phyloP scores from a whole-genome alignment of 208 protist genomes.

The Trypanosoma theileri region DNA sequence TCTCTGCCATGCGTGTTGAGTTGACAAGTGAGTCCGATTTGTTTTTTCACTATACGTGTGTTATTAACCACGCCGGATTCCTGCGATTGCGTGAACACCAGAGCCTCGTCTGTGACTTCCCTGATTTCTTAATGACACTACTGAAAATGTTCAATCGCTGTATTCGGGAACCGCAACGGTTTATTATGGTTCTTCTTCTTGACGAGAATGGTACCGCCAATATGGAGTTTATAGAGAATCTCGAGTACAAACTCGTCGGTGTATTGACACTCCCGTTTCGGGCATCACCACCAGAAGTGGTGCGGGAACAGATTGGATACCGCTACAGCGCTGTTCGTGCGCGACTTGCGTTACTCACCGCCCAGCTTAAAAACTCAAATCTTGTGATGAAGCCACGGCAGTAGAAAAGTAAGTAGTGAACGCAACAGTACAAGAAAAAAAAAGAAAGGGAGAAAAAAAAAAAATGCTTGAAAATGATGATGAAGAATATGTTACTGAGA shows the following conservation, averaged over 20 bases:
- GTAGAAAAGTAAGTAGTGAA: constrained; percentile 10
- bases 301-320: constrained; percentile 92
- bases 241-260: constrained; percentile 95
- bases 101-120: constrained; percentile 93
- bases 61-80: constrained; percentile 88
- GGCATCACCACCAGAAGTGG: constrained; percentile 80
- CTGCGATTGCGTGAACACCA: constrained; percentile 84
- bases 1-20: constrained; percentile 78
- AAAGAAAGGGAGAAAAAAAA: constrained; percentile 5
- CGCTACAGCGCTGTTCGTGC: constrained; percentile 90
- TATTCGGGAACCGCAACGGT: constrained; percentile 87
- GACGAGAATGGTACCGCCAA: constrained; percentile 80
- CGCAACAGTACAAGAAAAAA: not conserved
- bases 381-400: constrained; percentile 40
- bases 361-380: constrained; percentile 86
- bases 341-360: constrained; percentile 85
- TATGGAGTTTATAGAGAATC: constrained; percentile 94
- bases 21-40: constrained; percentile 91
- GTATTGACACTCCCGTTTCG: constrained; percentile 89
- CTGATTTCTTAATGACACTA: constrained; percentile 91
- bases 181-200: constrained; percentile 87
- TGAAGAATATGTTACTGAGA: too few relatives aligned
- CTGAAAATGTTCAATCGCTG: constrained; percentile 93
- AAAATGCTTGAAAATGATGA: too few relatives aligned
- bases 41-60: constrained; percentile 93